Conservation (phyloP, 2,329 filamentous ascomycete genomes). For the Alternaria ventricosa region DNA sequence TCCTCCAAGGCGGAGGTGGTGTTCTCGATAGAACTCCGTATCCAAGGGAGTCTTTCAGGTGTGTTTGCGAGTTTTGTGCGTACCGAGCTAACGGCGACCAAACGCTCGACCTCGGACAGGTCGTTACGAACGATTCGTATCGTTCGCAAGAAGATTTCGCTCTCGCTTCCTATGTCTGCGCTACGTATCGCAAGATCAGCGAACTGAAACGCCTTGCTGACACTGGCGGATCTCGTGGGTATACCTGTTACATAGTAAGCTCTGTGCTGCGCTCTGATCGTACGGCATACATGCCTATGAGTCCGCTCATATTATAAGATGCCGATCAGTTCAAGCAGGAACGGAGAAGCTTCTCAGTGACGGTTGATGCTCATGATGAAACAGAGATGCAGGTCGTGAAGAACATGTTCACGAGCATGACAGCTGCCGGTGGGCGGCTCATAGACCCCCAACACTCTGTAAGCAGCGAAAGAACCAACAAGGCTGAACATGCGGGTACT, state of each 20-base stretch:
- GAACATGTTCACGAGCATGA: neutral
- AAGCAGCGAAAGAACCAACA: neutral
- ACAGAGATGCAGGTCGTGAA: neutral
- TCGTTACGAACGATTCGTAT: conserved; percentile 33
- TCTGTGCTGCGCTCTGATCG: neutral
- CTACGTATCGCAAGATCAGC: conserved; percentile 29
- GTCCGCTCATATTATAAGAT: neutral
- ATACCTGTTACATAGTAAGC: neutral
- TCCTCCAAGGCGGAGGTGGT: conserved; percentile 29
- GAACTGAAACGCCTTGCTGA: conserved; percentile 32
- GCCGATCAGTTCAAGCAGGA: neutral
- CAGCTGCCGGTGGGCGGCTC: neutral
- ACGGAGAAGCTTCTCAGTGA: neutral
- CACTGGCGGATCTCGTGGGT: conserved; percentile 11
- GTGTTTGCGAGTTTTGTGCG: conserved; percentile 15
- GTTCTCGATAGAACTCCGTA: conserved; percentile 23
- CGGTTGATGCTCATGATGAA: neutral
- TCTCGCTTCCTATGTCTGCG: conserved; percentile 31
- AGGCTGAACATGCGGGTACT: neutral
- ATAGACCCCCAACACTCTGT: conserved; percentile 2
- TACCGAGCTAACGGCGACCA: conserved; percentile 18
- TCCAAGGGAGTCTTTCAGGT: conserved; percentile 28
- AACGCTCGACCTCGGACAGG: conserved; percentile 27
- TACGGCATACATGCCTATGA: neutral
- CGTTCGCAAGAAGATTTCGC: conserved; percentile 32